Conservation (phyloP, 2,329 filamentous ascomycete genomes). For the Juglanconis sp. region DNA sequence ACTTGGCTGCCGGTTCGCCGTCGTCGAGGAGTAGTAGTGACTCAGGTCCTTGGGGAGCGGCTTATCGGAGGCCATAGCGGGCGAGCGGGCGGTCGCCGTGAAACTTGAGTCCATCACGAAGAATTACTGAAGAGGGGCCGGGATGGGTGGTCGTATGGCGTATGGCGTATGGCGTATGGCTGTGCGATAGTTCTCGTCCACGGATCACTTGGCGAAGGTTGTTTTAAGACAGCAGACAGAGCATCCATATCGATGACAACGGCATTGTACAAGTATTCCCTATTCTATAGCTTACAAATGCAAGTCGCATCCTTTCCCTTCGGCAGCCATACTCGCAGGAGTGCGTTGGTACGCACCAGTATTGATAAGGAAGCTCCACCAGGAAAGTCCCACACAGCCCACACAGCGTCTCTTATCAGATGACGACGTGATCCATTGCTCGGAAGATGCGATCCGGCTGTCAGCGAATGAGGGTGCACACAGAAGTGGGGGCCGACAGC, state of each 20-base stretch:
- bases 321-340: background rate
- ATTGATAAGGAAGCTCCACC: conserved; percentile 16
- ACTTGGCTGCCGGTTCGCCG: conserved; percentile 62
- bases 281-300: conserved; percentile 12
- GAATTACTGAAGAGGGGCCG: background rate
- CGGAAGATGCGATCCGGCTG: background rate
- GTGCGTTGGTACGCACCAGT: background rate
- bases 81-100: conserved; percentile 10
- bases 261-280: background rate
- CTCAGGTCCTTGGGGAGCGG: conserved; percentile 67
- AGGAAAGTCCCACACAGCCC: background rate
- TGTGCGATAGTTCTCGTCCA: background rate
- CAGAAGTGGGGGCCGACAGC: too few relatives aligned
- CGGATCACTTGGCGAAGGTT: background rate
- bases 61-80: conserved; percentile 25
- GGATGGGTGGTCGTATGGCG: background rate
- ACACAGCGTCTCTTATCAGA: background rate
- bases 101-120: conserved; percentile 13
- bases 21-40: conserved; percentile 72
- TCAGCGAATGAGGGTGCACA: too few relatives aligned
- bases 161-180: background rate
- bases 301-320: background rate
- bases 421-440: background rate
- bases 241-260: conserved; percentile 2
- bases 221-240: background rate